Conservation (phyloP, 1,139 yeast genomes). For the Blastobotrys proliferans region DNA sequence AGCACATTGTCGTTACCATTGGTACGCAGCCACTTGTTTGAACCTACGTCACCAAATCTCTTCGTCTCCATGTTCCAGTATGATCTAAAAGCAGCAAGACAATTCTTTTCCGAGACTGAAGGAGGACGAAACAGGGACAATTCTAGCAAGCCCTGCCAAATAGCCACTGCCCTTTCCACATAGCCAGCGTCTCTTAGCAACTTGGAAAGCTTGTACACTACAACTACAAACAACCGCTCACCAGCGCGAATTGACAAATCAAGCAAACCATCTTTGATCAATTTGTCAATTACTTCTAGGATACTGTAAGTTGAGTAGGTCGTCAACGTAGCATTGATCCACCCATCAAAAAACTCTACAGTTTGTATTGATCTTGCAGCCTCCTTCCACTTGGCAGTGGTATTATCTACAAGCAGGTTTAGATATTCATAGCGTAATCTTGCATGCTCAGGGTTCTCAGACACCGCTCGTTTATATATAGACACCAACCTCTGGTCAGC, state of each 20-base stretch:
- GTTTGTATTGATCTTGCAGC: slow-evolving; percentile 5
- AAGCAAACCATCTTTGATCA: slow-evolving; percentile 11
- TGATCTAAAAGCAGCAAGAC: slow-evolving; percentile 11
- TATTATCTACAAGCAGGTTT: background rate
- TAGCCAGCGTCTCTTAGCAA: slow-evolving; percentile 22
- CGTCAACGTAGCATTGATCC: slow-evolving; percentile 12
- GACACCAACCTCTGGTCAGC: slow-evolving; percentile 1
- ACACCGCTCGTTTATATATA: background rate
- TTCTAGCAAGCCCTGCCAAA: slow-evolving; percentile 22
- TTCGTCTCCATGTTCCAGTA: slow-evolving; percentile 24
- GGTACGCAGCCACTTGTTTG: slow-evolving; percentile 9
- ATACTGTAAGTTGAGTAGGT: slow-evolving; percentile 5
- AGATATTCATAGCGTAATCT: background rate
- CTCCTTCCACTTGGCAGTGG: slow-evolving; percentile 16
- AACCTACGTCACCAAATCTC: slow-evolving; percentile 21
- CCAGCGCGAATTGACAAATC: slow-evolving; percentile 2
- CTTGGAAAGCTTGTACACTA: slow-evolving; percentile 15
- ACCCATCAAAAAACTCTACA: slow-evolving; percentile 16
- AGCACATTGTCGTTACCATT: slow-evolving; percentile 1
- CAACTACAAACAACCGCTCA: slow-evolving; percentile 9
- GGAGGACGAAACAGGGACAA: slow-evolving; percentile 18
- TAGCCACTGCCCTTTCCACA: slow-evolving; percentile 19
- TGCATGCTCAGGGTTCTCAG: background rate
- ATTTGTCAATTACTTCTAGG: slow-evolving; percentile 5
- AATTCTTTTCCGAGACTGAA: background rate